Percentiles rank a stretch among this genome's conserved stretches.
Conservation (phyloP, 108 stramenopile genomes). For the Aurantiochytrium sp. region DNA sequence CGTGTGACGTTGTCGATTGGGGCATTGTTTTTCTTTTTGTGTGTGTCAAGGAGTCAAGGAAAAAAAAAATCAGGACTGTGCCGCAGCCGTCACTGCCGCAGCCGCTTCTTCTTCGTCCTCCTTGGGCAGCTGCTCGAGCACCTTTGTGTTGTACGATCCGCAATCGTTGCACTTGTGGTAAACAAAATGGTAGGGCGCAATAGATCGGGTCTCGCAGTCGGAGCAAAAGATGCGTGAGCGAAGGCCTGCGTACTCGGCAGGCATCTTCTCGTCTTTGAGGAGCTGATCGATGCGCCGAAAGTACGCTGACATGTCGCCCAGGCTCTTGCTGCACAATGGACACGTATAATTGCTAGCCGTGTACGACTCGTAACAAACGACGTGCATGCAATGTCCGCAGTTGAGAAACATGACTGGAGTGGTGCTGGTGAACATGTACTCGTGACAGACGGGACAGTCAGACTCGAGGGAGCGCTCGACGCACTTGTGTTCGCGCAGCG, state of each 20-base stretch:
- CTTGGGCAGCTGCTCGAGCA: neutral
- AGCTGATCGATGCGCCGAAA: constrained; percentile 6
- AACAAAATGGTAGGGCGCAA: neutral
- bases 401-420: neutral
- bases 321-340: neutral
- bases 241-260: neutral
- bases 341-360: neutral
- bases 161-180: constrained; percentile 2
- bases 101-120: neutral
- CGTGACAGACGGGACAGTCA: neutral
- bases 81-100: too few relatives aligned
- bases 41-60: too few relatives aligned
- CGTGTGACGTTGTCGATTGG: too few relatives aligned
- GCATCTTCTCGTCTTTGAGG: neutral
- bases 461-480: constrained; percentile 11
- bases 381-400: constrained; percentile 6
- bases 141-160: neutral
- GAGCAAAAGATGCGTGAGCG: constrained; percentile 16
- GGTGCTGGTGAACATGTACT: constrained; percentile 4
- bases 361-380: constrained; percentile 1
- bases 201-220: neutral
- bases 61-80: too few relatives aligned
- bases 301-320: constrained; percentile 10
- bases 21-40: too few relatives aligned
- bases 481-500: constrained; percentile 5